phyloP scores from a whole-genome alignment of 1,284 basidiomycete genomes.

The Pascua sp. region DNA sequence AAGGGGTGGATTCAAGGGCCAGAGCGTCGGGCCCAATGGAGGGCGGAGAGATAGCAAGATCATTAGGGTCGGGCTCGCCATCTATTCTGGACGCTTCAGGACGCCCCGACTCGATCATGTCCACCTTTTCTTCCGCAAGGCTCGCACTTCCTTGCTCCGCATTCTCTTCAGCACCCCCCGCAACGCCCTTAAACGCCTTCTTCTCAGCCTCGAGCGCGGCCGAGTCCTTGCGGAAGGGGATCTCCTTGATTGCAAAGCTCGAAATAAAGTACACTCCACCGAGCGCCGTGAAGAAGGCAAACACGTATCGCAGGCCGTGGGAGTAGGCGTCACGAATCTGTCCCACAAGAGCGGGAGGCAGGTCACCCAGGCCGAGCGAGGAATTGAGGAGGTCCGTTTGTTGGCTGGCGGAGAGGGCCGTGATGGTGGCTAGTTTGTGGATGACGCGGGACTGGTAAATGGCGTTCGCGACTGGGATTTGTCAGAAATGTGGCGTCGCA shows the following conservation, averaged over 20 bases:
- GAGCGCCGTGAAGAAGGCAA: slow-evolving; percentile 24
- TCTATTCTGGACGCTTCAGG: too few species aligned
- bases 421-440: slow-evolving; percentile 5
- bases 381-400: neutral
- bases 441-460: slow-evolving; percentile 27
- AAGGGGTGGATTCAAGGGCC: too few species aligned
- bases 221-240: slow-evolving; percentile 4
- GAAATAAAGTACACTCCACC: slow-evolving; percentile 20
- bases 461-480: slow-evolving; percentile 22
- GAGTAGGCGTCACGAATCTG: slow-evolving; percentile 23
- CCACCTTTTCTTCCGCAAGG: too few species aligned
- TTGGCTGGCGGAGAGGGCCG: slow-evolving; percentile 8
- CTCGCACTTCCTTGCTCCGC: too few species aligned
- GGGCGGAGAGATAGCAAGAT: too few species aligned
- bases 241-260: slow-evolving; percentile 23
- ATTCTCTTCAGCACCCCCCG: neutral
- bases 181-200: neutral
- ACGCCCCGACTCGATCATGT: too few species aligned
- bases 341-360: slow-evolving; percentile 7
- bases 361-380: slow-evolving; percentile 5
- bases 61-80: too few species aligned
- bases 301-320: slow-evolving; percentile 25
- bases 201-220: slow-evolving; percentile 1
- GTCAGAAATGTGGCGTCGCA: too few species aligned
- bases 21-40: too few species aligned